These are phyloP conservation scores for Laburnicola sp. DNA, from an alignment of 2,329 filamentous ascomycete genomes.

Conservation along the genomic window DNA sequence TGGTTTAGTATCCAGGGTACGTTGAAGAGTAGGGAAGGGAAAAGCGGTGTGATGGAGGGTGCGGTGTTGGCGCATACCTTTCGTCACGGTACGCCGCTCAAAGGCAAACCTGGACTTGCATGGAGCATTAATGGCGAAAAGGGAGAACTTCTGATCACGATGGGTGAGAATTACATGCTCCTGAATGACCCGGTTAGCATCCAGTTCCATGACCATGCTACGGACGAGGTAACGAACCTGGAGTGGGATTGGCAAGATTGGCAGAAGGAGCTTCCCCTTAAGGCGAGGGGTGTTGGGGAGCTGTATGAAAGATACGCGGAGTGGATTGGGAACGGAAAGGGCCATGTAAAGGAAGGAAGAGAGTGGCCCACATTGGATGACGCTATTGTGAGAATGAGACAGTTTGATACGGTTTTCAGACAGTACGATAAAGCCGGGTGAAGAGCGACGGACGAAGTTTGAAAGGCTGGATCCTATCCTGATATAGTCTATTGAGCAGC, in stretches of 20 bases:
- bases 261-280: constrained; percentile 30
- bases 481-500: too few species aligned
- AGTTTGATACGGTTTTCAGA: constrained; percentile 31
- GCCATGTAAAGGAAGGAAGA: constrained; percentile 11
- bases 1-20: constrained; percentile 46
- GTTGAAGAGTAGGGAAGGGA: constrained; percentile 18
- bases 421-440: constrained; percentile 15
- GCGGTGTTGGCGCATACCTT: constrained; percentile 52
- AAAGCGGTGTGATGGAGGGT: too few species aligned
- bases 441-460: background rate
- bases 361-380: constrained; percentile 46
- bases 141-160: constrained; percentile 39
- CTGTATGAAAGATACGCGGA: constrained; percentile 36
- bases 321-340: constrained; percentile 21
- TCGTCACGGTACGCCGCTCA: constrained; percentile 55
- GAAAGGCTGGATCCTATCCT: too few species aligned
- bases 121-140: constrained; percentile 56
- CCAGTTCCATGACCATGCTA: constrained; percentile 56
- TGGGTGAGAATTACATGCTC: constrained; percentile 23
- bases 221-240: constrained; percentile 51
- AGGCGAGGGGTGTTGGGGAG: constrained; percentile 24
- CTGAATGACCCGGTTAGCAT: constrained; percentile 47
- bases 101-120: constrained; percentile 50
- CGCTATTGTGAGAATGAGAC: constrained; percentile 52
- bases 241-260: constrained; percentile 49